Percentiles rank a stretch among this genome's conserved stretches.
Evolutionary conservation across 176 grass and related monocot genomes (phyloP).

Genomic region (Oryza rufipogon): DNA sequence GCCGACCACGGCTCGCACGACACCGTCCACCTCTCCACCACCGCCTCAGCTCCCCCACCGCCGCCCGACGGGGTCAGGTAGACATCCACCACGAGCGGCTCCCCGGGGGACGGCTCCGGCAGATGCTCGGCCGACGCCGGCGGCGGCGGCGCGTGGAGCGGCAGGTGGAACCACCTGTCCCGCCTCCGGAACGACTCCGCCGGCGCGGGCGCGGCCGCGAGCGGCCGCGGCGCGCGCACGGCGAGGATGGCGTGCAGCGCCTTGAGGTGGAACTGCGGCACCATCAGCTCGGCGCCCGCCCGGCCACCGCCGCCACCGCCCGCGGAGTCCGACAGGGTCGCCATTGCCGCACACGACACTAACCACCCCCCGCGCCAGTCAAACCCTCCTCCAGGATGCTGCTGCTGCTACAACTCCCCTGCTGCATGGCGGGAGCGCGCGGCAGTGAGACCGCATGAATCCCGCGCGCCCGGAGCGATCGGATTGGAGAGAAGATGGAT

Average conservation of each 20-base stretch:
- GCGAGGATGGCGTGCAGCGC: conserved; percentile 85
- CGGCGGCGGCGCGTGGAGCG: conserved; percentile 62
- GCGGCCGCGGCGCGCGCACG: conserved; percentile 68
- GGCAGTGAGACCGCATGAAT: conserved; percentile 42
- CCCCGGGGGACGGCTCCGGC: conserved; percentile 37
- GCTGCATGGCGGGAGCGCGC: conserved; percentile 49
- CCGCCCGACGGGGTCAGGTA: conserved; percentile 49
- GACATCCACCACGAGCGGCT: conserved; percentile 70
- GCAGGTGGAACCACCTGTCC: conserved; percentile 82
- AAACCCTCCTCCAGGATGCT: conserved; percentile 38
- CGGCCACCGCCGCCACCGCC: conserved; percentile 38
- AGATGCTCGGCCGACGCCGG: conserved; percentile 51
- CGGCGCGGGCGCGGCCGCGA: neutral
- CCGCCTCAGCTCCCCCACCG: conserved; percentile 31
- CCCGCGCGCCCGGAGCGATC: conserved; percentile 10
- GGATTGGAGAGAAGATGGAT: conserved; percentile 23
- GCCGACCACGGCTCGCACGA: conserved; percentile 64
- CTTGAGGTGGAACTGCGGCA: conserved; percentile 80
- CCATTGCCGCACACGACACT: conserved; percentile 45
- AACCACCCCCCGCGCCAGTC: conserved; percentile 24
- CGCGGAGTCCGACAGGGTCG: conserved; percentile 57
- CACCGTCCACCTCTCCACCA: conserved; percentile 71
- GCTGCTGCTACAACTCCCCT: neutral
- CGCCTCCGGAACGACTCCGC: conserved; percentile 46
- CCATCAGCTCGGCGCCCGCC: conserved; percentile 79